Conservation (phyloP, 768 basidiomycete species). For the Serendipita sp. region DNA sequence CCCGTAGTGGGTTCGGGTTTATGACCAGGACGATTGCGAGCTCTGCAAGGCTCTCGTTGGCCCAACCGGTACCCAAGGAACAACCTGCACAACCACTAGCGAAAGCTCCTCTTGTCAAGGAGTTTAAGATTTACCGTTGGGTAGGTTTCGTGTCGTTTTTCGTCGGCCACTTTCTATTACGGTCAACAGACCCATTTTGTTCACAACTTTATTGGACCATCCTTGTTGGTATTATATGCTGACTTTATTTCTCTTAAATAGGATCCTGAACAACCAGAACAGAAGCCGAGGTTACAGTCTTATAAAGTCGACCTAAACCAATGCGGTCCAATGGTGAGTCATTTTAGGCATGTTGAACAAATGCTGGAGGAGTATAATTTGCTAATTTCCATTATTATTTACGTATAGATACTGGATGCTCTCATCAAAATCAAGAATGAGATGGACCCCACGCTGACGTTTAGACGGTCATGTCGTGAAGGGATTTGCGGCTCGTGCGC, state of each 20-base stretch:
- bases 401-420: slow-evolving; percentile 57
- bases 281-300: slow-evolving; percentile 79
- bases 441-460: slow-evolving; percentile 89
- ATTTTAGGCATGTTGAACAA: slow-evolving; percentile 12
- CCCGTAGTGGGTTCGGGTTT: not conserved
- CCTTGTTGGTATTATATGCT: not conserved
- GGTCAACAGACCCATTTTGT: slow-evolving; percentile 5
- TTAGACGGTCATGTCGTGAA: slow-evolving; percentile 83
- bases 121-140: slow-evolving; percentile 99
- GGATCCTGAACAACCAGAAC: slow-evolving; percentile 91
- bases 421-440: slow-evolving; percentile 99
- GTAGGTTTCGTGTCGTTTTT: slow-evolving; percentile 26
- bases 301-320: slow-evolving; percentile 88
- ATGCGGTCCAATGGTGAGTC: slow-evolving; percentile 79
- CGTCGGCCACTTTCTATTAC: not conserved
- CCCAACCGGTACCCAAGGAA: slow-evolving; percentile 13
- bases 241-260: slow-evolving; percentile 15
- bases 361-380: slow-evolving; percentile 7
- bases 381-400: slow-evolving; percentile 1
- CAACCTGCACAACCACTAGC: not conserved
- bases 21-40: not conserved
- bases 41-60: slow-evolving; percentile 6
- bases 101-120: slow-evolving; percentile 64
- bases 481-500: slow-evolving; percentile 98
- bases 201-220: not conserved